These are phyloP conservation scores for Penicillium nucicola DNA, from an alignment of 495 filamentous ascomycete species.

Conservation along the genomic window DNA sequence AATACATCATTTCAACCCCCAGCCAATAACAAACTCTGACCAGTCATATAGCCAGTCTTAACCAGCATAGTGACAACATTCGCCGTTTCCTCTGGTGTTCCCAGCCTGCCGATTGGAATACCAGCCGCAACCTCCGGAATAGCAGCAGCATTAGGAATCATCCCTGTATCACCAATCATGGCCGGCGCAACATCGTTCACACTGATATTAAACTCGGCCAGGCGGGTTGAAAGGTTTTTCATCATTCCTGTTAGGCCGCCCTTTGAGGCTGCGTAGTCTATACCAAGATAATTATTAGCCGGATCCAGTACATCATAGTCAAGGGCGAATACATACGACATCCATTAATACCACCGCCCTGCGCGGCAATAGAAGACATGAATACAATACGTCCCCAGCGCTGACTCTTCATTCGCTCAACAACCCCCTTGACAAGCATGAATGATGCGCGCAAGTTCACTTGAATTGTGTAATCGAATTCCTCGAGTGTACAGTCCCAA, in stretches of 20 bases:
- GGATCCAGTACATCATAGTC: no score
- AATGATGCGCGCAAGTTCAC: constrained; percentile 67
- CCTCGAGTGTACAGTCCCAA: constrained; percentile 54
- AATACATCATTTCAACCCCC: constrained; percentile 49
- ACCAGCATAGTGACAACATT: constrained; percentile 66
- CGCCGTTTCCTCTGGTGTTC: constrained; percentile 63
- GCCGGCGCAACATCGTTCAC: constrained; percentile 75
- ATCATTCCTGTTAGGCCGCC: constrained; percentile 63
- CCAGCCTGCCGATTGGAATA: constrained; percentile 63
- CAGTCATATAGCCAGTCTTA: constrained; percentile 68
- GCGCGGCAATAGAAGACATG: constrained; percentile 64
- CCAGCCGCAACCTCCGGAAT: constrained; percentile 50
- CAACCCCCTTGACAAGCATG: constrained; percentile 60
- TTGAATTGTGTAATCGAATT: constrained; percentile 64
- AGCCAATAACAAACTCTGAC: constrained; percentile 55
- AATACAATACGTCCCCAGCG: constrained; percentile 67
- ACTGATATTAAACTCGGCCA: constrained; percentile 63
- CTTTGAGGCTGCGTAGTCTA: constrained; percentile 67
- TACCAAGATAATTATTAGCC: not conserved
- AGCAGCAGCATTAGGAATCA: constrained; percentile 57
- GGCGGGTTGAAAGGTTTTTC: constrained; percentile 60
- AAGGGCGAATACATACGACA: constrained; percentile 55
- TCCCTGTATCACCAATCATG: constrained; percentile 67
- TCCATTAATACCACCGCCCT: constrained; percentile 65
- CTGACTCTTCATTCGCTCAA: constrained; percentile 60